These are phyloP conservation scores for Flagelloscypha sp. DNA, from an alignment of 768 basidiomycete species.

Conservation along the genomic window DNA sequence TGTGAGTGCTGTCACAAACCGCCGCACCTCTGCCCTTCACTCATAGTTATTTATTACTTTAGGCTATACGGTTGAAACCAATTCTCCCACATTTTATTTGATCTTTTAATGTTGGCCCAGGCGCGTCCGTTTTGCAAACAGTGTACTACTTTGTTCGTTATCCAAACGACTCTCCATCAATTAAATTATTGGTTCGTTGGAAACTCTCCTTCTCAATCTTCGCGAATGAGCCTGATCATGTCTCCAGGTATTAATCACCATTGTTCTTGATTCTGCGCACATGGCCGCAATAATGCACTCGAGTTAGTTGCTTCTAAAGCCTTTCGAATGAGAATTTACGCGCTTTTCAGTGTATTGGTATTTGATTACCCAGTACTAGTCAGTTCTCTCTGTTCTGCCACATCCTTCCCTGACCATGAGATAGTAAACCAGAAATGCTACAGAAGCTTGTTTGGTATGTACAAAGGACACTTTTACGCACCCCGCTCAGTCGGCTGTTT, in stretches of 20 bases:
- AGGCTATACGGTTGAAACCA: too few species aligned
- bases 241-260: constrained; percentile 4
- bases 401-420: constrained; percentile 3
- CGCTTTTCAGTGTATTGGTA: constrained; percentile 8
- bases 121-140: constrained; percentile 8
- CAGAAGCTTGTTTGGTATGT: constrained; percentile 5
- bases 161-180: constrained; percentile 6
- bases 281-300: constrained; percentile 7
- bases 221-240: not conserved
- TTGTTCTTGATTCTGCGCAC: constrained; percentile 9
- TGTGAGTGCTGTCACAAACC: too few species aligned
- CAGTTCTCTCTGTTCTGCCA: not conserved
- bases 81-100: too few species aligned
- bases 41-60: too few species aligned
- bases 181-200: constrained; percentile 7
- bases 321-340: not conserved
- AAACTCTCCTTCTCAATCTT: not conserved
- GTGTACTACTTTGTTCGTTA: constrained; percentile 10
- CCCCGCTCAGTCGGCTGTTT: not conserved
- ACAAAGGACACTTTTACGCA: not conserved
- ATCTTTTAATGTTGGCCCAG: constrained; percentile 6
- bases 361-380: constrained; percentile 8
- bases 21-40: too few species aligned
- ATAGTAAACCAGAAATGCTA: constrained; percentile 1
- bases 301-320: not conserved